Conservation (phyloP, 176 grass and related monocot species). For the Saccharum spontaneum region DNA sequence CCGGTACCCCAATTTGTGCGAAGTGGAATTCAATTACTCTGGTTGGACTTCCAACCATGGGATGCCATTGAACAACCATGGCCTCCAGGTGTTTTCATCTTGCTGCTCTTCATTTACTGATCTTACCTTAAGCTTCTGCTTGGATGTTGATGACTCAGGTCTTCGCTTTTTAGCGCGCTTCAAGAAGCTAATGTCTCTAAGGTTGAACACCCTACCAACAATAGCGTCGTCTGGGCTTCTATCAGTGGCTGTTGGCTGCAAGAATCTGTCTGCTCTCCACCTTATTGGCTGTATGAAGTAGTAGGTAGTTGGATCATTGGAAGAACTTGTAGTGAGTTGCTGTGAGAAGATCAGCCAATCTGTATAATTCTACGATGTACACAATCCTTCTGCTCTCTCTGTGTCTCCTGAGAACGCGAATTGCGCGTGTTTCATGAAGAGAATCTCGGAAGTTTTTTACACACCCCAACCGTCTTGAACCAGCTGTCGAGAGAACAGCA, state of each 20-base stretch:
- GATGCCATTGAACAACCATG: constrained; percentile 38
- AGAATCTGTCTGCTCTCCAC: constrained; percentile 38
- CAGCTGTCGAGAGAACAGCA: too few species aligned
- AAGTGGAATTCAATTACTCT: constrained; percentile 50
- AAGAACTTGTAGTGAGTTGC: constrained; percentile 34
- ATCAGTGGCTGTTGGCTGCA: constrained; percentile 46
- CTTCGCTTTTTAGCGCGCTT: constrained; percentile 36
- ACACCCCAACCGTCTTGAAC: too few species aligned
- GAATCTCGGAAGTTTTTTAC: too few species aligned
- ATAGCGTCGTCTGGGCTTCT: constrained; percentile 51
- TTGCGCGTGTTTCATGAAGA: too few species aligned
- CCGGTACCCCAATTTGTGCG: neutral
- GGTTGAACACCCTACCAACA: constrained; percentile 35
- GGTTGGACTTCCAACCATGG: constrained; percentile 38
- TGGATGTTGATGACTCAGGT: constrained; percentile 25
- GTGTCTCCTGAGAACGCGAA: too few species aligned
- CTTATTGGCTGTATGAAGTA: too few species aligned
- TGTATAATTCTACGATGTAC: too few species aligned
- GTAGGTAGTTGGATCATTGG: too few species aligned
- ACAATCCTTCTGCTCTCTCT: too few species aligned
- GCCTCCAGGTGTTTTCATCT: constrained; percentile 25
- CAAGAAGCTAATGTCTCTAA: constrained; percentile 45
- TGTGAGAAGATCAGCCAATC: constrained; percentile 23
- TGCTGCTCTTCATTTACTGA: constrained; percentile 26
- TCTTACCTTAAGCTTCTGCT: constrained; percentile 25